Evolutionary conservation across 2,329 filamentous ascomycete genomes (phyloP), one percentile per base, ranked within the genome.

Genomic region (Neofusicoccum umdonicola): DNA sequence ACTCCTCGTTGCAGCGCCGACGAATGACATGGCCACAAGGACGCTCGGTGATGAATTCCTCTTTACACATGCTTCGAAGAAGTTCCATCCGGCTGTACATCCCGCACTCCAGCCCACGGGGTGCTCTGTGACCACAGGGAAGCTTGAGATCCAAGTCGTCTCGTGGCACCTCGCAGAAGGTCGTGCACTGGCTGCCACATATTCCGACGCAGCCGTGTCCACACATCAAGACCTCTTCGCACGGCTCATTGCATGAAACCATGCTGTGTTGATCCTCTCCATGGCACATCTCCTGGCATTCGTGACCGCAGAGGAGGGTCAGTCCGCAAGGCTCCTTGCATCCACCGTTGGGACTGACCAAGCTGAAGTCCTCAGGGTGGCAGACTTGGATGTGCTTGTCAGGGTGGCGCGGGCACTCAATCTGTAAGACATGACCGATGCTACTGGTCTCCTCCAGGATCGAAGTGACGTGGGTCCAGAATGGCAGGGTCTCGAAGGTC

Each of bases 391-490:
- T 71, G 3, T 54, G 3, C 1, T 62, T 73, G 3, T 72, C 69
- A 2, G 61, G 42, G 64, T 77, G 74, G 7, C 72, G 67, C 3
- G 73, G 70, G 42, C 74, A 77, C 47, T 69, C 69, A 19, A 76
- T 66, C 8, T 41, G 67, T 0, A 76, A 39, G 1, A 41, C 11
- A 0, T 60, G 50, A 0, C 72, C 71, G 1, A 76, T 62, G 1
- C 52, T 67, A 2, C 69, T 68, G 0, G 58, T 50, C 4, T 66
- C 66, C 11, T 63, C 65, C 4, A 92, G 76, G 19, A 88, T 83
- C 0, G 75, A 65, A 8, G 88, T 73, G 0, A 91, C 85, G 0
- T 85, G 69, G 0, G 73, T 69, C 89, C 89, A 92, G 87, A 91
- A 91, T 0, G 74, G 71, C 0, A 90, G 80, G 19, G 80, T 73